A percentile compares a stretch with the other conserved stretches of the same genome.
phyloP scores from a whole-genome alignment of 1,284 basidiomycete species.

The Phlebopus sp. region DNA sequence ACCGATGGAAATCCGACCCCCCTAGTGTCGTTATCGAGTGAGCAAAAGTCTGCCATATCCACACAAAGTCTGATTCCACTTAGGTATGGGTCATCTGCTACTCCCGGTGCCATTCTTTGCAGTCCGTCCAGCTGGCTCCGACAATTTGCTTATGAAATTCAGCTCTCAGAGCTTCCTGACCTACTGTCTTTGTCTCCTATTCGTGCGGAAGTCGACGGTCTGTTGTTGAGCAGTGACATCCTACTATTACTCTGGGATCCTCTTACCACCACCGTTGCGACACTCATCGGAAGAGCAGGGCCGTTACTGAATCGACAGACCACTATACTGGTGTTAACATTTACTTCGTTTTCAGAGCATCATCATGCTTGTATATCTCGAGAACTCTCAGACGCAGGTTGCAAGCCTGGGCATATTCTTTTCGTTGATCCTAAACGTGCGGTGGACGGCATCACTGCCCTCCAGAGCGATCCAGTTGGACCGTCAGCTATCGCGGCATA shows the following conservation, averaged over 20 bases:
- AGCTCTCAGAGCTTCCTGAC: slow-evolving; percentile 45
- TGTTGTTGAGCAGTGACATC: slow-evolving; percentile 52
- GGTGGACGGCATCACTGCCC: slow-evolving; percentile 44
- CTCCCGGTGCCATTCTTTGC: slow-evolving; percentile 17
- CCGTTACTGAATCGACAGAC: slow-evolving; percentile 47
- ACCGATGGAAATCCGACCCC: slow-evolving; percentile 41
- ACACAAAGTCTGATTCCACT: background rate
- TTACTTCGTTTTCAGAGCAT: slow-evolving; percentile 24
- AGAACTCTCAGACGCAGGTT: slow-evolving; percentile 17
- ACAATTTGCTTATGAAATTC: slow-evolving; percentile 47
- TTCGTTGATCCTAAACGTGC: slow-evolving; percentile 59
- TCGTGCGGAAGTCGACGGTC: slow-evolving; percentile 15
- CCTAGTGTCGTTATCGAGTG: slow-evolving; percentile 42
- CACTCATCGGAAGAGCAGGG: slow-evolving; percentile 32
- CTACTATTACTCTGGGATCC: slow-evolving; percentile 61
- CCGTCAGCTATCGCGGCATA: slow-evolving; percentile 55
- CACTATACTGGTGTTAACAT: slow-evolving; percentile 49
- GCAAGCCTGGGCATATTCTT: slow-evolving; percentile 37
- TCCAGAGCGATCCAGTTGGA: slow-evolving; percentile 46
- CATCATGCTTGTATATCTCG: slow-evolving; percentile 16
- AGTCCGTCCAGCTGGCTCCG: slow-evolving; percentile 52
- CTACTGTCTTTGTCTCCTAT: slow-evolving; percentile 19
- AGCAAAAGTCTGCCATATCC: slow-evolving; percentile 20
- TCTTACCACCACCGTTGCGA: slow-evolving; percentile 43
- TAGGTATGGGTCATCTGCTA: slow-evolving; percentile 24